Conservation (phyloP, 768 basidiomycete species). For the Russula dissimulans region DNA sequence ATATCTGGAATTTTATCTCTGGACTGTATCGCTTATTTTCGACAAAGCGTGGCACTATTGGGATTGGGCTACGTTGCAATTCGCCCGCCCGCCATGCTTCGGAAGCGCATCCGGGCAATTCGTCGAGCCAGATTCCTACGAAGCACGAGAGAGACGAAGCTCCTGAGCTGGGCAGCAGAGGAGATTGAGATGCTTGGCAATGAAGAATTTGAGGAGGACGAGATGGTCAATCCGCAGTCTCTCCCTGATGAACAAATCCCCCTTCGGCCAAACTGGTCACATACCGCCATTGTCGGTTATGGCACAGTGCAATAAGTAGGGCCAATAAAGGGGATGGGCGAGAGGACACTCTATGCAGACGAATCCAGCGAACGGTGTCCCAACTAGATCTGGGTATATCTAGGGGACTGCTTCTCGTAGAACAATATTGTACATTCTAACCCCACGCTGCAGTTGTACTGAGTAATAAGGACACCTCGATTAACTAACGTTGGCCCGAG, state of each 20-base stretch:
- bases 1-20: background rate
- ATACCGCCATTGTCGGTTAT: conserved; percentile 4
- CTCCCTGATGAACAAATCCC: conserved; percentile 17
- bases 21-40: background rate
- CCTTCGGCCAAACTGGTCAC: conserved; percentile 7
- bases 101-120: background rate
- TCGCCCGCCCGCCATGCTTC: conserved; percentile 2
- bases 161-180: conserved; percentile 18
- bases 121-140: conserved; percentile 9
- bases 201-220: conserved; percentile 15
- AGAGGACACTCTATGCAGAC: background rate
- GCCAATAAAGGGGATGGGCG: background rate
- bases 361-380: background rate
- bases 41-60: background rate
- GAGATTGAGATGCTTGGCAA: conserved; percentile 5
- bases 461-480: background rate
- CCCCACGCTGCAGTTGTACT: conserved; percentile 58
- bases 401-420: background rate
- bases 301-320: conserved; percentile 9
- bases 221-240: conserved; percentile 19
- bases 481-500: background rate
- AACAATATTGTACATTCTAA: conserved; percentile 22
- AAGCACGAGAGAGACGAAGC: conserved; percentile 6
- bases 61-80: conserved; percentile 6
- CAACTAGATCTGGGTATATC: conserved; percentile 5